Percentiles rank a stretch among this genome's conserved stretches.
Conservation (phyloP, 805 yeast genomes). For the Martiniozyma abietophila region DNA sequence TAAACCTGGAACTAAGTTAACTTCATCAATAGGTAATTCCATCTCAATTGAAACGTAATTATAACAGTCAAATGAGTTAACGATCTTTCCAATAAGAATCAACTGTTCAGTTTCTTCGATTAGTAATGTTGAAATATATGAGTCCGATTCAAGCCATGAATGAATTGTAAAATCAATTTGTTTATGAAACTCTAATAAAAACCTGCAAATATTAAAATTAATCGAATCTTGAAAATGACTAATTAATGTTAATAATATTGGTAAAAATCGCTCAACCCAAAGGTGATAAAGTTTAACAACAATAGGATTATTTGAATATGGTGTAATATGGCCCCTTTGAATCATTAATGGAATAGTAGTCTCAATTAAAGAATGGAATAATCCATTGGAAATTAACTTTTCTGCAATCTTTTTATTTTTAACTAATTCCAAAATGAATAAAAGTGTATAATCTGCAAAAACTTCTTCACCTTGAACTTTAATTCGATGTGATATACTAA, state of each 20-base stretch:
- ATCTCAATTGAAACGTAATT: constrained; percentile 29
- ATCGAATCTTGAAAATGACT: constrained; percentile 55
- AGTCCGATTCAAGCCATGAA: constrained; percentile 52
- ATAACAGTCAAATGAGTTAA: constrained; percentile 44
- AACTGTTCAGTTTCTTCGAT: constrained; percentile 64
- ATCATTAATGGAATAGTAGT: constrained; percentile 62
- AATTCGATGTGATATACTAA: constrained; percentile 56
- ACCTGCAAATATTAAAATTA: constrained; percentile 55
- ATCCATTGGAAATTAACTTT: constrained; percentile 50
- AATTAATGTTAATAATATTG: constrained; percentile 52
- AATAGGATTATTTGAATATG: constrained; percentile 28
- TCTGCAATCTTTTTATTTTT: constrained; percentile 56
- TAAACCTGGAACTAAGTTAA: constrained; percentile 43
- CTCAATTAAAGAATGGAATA: constrained; percentile 60
- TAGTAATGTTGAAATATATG: constrained; percentile 37
- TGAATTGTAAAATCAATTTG: constrained; percentile 58
- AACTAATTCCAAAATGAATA: constrained; percentile 61
- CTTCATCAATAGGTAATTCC: constrained; percentile 13
- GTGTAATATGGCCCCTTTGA: constrained; percentile 53
- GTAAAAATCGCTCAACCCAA: constrained; percentile 83
- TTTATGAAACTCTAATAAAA: constrained; percentile 50
- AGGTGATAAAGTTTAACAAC: constrained; percentile 42
- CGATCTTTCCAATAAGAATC: constrained; percentile 49
- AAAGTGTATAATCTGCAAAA: constrained; percentile 62
- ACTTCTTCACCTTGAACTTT: constrained; percentile 54